These are phyloP conservation scores for Endothia cerciana DNA, from an alignment of 2,329 filamentous ascomycete genomes.

Conservation along the genomic window DNA sequence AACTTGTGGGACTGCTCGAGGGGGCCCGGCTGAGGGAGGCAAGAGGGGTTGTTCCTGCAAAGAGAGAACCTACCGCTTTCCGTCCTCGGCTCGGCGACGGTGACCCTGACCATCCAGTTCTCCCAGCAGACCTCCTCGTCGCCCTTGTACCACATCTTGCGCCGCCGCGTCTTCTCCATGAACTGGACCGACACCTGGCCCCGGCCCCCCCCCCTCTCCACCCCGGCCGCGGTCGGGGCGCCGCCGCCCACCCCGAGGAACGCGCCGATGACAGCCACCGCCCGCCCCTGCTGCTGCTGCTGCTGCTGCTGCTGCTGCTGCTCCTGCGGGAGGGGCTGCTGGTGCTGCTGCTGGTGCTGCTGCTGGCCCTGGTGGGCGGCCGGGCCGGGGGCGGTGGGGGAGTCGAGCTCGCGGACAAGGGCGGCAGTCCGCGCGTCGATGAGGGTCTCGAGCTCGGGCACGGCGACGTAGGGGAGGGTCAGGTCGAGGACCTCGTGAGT, in stretches of 20 bases:
- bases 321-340: constrained; percentile 23
- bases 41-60: background rate
- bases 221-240: constrained; percentile 8
- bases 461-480: constrained; percentile 85
- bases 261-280: constrained; percentile 20
- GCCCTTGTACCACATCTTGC: constrained; percentile 75
- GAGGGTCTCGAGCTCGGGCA: constrained; percentile 88
- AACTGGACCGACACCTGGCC: constrained; percentile 88
- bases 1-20: too few relatives aligned
- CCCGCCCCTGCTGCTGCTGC: constrained; percentile 21
- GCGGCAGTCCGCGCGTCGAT: constrained; percentile 85
- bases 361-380: background rate
- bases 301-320: constrained; percentile 8
- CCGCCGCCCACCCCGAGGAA: constrained; percentile 20
- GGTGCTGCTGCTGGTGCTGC: constrained; percentile 4
- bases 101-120: constrained; percentile 90
- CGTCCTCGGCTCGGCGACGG: constrained; percentile 85
- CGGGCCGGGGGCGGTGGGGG: constrained; percentile 40
- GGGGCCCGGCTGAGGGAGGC: too few relatives aligned
- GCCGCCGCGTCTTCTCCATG: constrained; percentile 81
- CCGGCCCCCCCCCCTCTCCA: constrained; percentile 59
- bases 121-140: constrained; percentile 98
- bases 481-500: constrained; percentile 90
- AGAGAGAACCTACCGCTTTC: constrained; percentile 70
- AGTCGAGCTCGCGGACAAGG: constrained; percentile 76